A percentile compares a stretch with the other conserved stretches of the same genome.
Evolutionary conservation across 2,329 filamentous ascomycete genomes (phyloP).

Genomic region (Pyrenochaeta sp.): DNA sequence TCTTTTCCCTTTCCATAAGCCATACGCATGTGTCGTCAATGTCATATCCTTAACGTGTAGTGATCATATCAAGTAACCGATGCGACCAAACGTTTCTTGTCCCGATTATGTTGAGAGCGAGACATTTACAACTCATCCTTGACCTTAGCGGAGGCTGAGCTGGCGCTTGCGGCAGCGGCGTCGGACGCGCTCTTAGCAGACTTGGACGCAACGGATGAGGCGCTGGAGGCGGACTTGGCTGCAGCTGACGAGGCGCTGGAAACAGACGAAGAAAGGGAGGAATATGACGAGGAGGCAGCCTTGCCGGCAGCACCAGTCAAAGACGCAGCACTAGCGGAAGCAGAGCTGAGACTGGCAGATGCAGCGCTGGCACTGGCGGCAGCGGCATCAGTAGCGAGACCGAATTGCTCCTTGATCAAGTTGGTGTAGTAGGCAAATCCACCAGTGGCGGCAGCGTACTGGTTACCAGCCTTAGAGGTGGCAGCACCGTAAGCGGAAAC

Average conservation of each 20-base stretch:
- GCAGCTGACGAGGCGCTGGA: constrained; percentile 41
- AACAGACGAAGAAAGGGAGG: constrained; percentile 40
- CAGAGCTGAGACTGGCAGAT: constrained; percentile 34
- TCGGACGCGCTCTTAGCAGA: constrained; percentile 41
- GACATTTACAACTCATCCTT: constrained; percentile 56
- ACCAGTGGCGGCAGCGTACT: constrained; percentile 68
- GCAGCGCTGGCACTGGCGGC: constrained; percentile 72
- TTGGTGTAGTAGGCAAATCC: constrained; percentile 49
- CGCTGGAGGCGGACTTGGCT: constrained; percentile 41
- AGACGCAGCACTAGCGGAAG: constrained; percentile 37
- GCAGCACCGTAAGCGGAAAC: constrained; percentile 54
- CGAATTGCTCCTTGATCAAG: constrained; percentile 55
- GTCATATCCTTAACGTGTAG: constrained; percentile 26
- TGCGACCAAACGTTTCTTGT: constrained; percentile 21
- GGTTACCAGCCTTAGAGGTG: constrained; percentile 69
- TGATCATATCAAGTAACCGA: constrained; percentile 5
- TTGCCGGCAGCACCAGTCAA: constrained; percentile 29
- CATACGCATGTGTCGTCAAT: constrained; percentile 30
- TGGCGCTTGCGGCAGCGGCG: constrained; percentile 41
- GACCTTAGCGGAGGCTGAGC: constrained; percentile 43
- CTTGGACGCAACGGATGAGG: constrained; percentile 43
- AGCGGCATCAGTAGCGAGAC: constrained; percentile 60
- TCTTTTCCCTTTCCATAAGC: constrained; percentile 21
- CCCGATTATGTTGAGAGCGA: constrained; percentile 3
- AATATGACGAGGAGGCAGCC: constrained; percentile 44